Base-by-base conservation (phyloP, 1,139 yeast species). In the Scheffersomyces insectosa region DNA sequence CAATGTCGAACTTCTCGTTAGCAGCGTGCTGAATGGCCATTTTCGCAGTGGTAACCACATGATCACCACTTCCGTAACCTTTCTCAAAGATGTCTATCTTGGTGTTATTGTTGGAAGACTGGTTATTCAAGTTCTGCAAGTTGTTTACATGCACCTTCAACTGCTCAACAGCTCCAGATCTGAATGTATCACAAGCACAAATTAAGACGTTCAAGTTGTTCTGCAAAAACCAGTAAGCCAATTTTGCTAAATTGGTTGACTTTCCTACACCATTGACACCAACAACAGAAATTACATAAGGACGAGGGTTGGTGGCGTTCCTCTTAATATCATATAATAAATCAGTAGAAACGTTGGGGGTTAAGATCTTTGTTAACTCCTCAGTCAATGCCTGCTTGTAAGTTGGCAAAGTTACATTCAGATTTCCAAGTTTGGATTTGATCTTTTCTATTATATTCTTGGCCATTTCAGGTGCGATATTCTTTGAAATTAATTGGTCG, bases 261-360 rank as follows among this genome's bases (percentile, higher is more conserved):
- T 95, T 93, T 25, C 99, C 99, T 30, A 93, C 99, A 37, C 99
- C 99, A 62, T 93, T 93, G 23, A 93, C 99, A 29, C 99, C 99
- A 28, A 93, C 99, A 14, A 93, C 95, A 0, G 98, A 90, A 45
- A 93, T 89, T 12, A 93, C 97, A 55, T 89, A 93, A 1, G 99
- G 98, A 30, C 77, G 66, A 2, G 59, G 57, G 2, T 62, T 57
- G n/a, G 62, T 55, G 11, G 64, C 60, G 30, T 72, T 66, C 36
- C 69, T 66, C 59, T 87, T 87, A 44, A 93, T 88, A 56, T 90
- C 96, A 52, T 88, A 88, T 28, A 93, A 72, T 47, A 93, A 70
- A 59, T 93, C 96, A 0, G 93, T 83, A 1, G 97, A 89, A 1
- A 95, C 89, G 50, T 91, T 88, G 10, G 99, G 99, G 0, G 99